Percentiles rank a stretch among this genome's conserved stretches.
Evolutionary conservation across 75 land plant genomes (phyloP).

Genomic region (Larix kaempferi): DNA sequence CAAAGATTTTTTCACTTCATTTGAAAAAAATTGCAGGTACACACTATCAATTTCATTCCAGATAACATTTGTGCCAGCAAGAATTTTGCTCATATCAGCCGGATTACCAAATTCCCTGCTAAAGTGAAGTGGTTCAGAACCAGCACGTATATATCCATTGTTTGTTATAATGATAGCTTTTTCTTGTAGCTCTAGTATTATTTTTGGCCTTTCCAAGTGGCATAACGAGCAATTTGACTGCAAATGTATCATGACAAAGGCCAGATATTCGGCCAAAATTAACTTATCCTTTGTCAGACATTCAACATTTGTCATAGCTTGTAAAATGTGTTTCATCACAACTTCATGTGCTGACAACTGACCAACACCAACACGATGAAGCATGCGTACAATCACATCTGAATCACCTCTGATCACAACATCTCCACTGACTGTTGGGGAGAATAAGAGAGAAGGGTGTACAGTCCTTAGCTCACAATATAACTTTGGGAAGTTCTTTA

Average conservation of each 20-base stretch:
- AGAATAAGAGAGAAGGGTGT: conserved; percentile 44
- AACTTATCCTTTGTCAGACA: conserved; percentile 18
- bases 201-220: conserved; percentile 38
- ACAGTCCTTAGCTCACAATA: conserved; percentile 68
- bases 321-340: conserved; percentile 64
- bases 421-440: conserved; percentile 7
- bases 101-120: conserved; percentile 62
- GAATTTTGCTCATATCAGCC: conserved; percentile 42
- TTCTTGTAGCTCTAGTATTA: conserved; percentile 49
- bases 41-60: conserved; percentile 75
- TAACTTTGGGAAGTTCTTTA: conserved; percentile 48
- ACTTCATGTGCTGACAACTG: conserved; percentile 80
- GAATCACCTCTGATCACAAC: conserved; percentile 10
- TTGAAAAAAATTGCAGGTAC: conserved; percentile 54
- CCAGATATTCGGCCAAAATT: conserved; percentile 65
- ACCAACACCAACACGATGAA: conserved; percentile 63
- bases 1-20: conserved; percentile 5
- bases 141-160: conserved; percentile 50
- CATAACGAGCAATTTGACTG: conserved; percentile 62
- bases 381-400: conserved; percentile 34
- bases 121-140: conserved; percentile 65
- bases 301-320: conserved; percentile 32
- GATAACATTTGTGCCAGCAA: conserved; percentile 26
- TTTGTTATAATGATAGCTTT: conserved; percentile 70
- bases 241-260: conserved; percentile 75